Percentiles rank a stretch among this genome's conserved stretches.
phyloP scores from a whole-genome alignment of 352 stramenopile genomes.

The Phytophthora idaei region DNA sequence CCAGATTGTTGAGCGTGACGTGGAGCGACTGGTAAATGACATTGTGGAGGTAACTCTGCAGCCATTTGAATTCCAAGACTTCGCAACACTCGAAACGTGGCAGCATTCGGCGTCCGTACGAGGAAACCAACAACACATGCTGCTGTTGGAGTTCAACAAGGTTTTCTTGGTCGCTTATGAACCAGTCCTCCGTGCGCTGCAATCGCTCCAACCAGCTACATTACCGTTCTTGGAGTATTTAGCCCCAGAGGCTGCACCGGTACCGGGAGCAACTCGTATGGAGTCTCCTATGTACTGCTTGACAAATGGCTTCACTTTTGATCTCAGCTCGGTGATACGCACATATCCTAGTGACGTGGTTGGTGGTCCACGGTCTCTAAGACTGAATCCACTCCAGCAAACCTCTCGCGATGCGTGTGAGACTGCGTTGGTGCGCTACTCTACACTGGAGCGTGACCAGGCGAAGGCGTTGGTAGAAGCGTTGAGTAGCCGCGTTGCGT shows the following conservation, averaged over 20 bases:
- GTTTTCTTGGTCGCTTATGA: slow-evolving; percentile 60
- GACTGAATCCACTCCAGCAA: slow-evolving; percentile 23
- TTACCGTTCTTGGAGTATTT: slow-evolving; percentile 52
- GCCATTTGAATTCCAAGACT: slow-evolving; percentile 39
- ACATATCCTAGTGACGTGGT: slow-evolving; percentile 6
- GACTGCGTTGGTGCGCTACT: slow-evolving; percentile 28
- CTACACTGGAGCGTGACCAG: slow-evolving; percentile 60
- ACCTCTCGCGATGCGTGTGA: slow-evolving; percentile 27
- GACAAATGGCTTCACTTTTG: slow-evolving; percentile 31
- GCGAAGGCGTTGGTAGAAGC: slow-evolving; percentile 70
- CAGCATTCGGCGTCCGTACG: not conserved
- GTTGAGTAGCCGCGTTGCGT: slow-evolving; percentile 68
- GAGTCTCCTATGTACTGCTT: slow-evolving; percentile 42
- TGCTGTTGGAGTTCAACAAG: slow-evolving; percentile 59
- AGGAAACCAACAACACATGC: slow-evolving; percentile 20
- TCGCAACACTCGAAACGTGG: slow-evolving; percentile 30
- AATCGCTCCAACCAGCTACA: slow-evolving; percentile 29
- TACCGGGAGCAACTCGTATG: slow-evolving; percentile 21
- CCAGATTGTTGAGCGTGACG: slow-evolving; percentile 39
- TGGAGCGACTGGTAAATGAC: slow-evolving; percentile 36
- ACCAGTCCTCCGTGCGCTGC: slow-evolving; percentile 51
- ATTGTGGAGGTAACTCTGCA: slow-evolving; percentile 39
- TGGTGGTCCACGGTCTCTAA: slow-evolving; percentile 10
- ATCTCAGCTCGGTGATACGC: slow-evolving; percentile 34
- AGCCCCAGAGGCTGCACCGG: slow-evolving; percentile 21